These are phyloP conservation scores for Clavariopsis aquatica DNA, from an alignment of 495 filamentous ascomycete genomes.

Conservation along the genomic window DNA sequence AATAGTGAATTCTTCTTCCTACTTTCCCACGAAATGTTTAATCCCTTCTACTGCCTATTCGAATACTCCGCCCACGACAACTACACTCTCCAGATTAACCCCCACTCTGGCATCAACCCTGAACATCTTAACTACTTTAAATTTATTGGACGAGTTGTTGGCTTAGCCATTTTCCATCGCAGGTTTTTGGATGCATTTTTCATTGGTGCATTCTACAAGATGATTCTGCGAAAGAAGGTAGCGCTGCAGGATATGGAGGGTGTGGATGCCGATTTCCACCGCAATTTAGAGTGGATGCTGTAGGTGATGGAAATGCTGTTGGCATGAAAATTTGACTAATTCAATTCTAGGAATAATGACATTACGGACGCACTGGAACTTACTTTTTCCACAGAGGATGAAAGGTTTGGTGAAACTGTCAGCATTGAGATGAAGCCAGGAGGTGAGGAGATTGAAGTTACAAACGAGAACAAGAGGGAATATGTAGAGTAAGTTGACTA, in stretches of 20 bases:
- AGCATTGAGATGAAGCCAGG: slow-evolving; percentile 91
- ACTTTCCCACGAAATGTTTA: slow-evolving; percentile 99
- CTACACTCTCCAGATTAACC: slow-evolving; percentile 99
- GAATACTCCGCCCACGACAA: slow-evolving; percentile 99
- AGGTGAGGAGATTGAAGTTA: slow-evolving; percentile 90
- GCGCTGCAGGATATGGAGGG: slow-evolving; percentile 96
- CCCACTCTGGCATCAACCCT: slow-evolving; percentile 98
- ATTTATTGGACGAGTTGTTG: slow-evolving; percentile 98
- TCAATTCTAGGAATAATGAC: slow-evolving; percentile 72
- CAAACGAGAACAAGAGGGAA: slow-evolving; percentile 69
- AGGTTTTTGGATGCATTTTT: slow-evolving; percentile 99
- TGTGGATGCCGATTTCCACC: slow-evolving; percentile 95
- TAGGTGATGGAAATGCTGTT: slow-evolving; percentile 46
- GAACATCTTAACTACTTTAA: slow-evolving; percentile 99
- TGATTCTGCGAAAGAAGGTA: slow-evolving; percentile 95
- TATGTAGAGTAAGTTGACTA: slow-evolving; percentile 53
- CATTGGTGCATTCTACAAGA: slow-evolving; percentile 99
- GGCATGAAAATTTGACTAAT: slow-evolving; percentile 5
- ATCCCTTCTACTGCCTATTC: slow-evolving; percentile 99
- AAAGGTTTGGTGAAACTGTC: slow-evolving; percentile 89
- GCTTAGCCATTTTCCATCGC: slow-evolving; percentile 96
- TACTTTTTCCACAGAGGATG: slow-evolving; percentile 95
- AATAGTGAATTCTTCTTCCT: slow-evolving; percentile 98
- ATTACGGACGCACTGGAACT: slow-evolving; percentile 89
- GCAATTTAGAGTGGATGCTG: slow-evolving; percentile 93